Base-by-base conservation (phyloP, 495 filamentous ascomycete genomes). In the Aspergillus conjunctus region DNA sequence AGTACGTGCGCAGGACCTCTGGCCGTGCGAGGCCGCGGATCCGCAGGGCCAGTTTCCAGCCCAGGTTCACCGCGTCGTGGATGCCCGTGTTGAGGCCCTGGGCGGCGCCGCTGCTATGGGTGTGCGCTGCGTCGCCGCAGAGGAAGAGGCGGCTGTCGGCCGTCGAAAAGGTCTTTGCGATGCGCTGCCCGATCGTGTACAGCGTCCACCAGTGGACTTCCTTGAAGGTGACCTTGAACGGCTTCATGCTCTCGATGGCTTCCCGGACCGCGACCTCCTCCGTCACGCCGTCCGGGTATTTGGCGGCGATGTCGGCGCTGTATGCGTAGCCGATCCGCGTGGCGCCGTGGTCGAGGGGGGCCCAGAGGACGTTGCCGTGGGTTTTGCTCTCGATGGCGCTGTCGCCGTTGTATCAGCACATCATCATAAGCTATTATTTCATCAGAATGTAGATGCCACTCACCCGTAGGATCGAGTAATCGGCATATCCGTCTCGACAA, bases 141-240 rank as follows among this genome's bases (percentile, higher is more conserved):
- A 83, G 59, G 34, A 82, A 76, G 8, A 81, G 62, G n/a, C 75
- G 64, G 17, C 74, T 71, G 22, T 73, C 59, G n/a, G 20, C 8
- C 1, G 53, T 14, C 3, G 72, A 70, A 50, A 82, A 84, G 6
- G 58, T 63, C 12, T 70, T 66, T 1, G 83, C 83, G 18, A 85
- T 67, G 1, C 81, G 73, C 58, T 86, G 83, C 1, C 81, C 78
- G 30, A 85, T 82, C 1, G 72, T 76, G 58, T 85, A 84, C 30
- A 83, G 71, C 1, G 82, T 85, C 76, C 77, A 85, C 83, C 81
- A 84, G 48, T 84, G 73, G 0, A 84, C 77, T 21, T 71, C 66
- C 41, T 76, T 71, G 46, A 82, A 79, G 6, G 70, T 60, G 26
- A 83, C 56, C 2, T 53, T 64, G 59, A 82, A 83, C 0, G 81